A percentile compares a stretch with the other conserved stretches of the same genome.
Conservation (phyloP, 1,284 basidiomycete genomes). For the Abortiporus biennis region DNA sequence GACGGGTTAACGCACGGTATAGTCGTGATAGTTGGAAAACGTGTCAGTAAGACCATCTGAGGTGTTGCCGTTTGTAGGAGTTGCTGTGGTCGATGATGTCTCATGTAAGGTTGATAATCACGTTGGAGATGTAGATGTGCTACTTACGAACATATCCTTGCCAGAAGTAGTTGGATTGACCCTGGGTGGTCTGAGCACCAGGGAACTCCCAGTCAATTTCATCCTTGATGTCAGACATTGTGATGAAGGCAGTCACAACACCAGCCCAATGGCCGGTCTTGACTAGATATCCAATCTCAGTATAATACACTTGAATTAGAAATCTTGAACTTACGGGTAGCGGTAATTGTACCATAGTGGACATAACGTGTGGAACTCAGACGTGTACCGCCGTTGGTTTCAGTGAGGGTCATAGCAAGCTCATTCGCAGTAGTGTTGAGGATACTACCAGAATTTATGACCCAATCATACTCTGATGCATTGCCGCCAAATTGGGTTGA, state of each 20-base stretch:
- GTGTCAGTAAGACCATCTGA: slow-evolving; percentile 52
- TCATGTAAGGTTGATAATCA: neutral
- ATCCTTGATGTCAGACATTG: slow-evolving; percentile 81
- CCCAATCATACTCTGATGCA: slow-evolving; percentile 65
- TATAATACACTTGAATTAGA: neutral
- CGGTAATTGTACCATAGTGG: slow-evolving; percentile 75
- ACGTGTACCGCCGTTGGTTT: slow-evolving; percentile 68
- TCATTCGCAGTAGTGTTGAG: slow-evolving; percentile 56
- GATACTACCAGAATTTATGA: slow-evolving; percentile 62
- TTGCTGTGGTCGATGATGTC: slow-evolving; percentile 21
- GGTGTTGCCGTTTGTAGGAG: slow-evolving; percentile 38
- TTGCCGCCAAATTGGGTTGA: slow-evolving; percentile 69
- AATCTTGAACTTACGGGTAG: slow-evolving; percentile 41
- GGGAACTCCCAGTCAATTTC: slow-evolving; percentile 88
- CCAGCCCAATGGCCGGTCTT: slow-evolving; percentile 69
- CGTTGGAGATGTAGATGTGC: neutral
- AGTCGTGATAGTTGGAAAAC: slow-evolving; percentile 68
- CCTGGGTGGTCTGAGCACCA: slow-evolving; percentile 51
- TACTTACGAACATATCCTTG: slow-evolving; percentile 67
- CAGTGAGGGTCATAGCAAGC: slow-evolving; percentile 58
- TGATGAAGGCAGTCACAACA: slow-evolving; percentile 79
- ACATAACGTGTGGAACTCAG: slow-evolving; percentile 77
- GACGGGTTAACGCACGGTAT: slow-evolving; percentile 43
- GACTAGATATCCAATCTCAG: slow-evolving; percentile 30
- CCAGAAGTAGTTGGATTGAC: slow-evolving; percentile 78